Evolutionary conservation across 176 grass and related monocot genomes (phyloP), one percentile per base, ranked within the genome.

Genomic region (Eleusine indica): DNA sequence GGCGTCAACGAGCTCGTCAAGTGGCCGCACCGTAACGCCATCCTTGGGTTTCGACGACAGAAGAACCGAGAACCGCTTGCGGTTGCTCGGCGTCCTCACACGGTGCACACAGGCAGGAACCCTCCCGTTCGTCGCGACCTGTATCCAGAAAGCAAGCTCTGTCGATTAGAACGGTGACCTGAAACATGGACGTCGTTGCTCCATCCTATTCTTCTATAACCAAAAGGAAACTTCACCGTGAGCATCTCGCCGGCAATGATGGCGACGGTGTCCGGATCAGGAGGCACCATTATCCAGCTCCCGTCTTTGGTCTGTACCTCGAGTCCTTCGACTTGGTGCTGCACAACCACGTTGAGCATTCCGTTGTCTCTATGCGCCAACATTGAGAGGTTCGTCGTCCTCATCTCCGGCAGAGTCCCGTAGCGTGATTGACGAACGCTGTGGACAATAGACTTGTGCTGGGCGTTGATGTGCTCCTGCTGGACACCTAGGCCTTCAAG

Each of bases 291-390:
- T 68, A 62, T 29, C 83, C 83, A 86, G 48, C 42, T 0, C 52
- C 83, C 66, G 68, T 53, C 83, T 42, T 49, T 40, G 40, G 28
- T 44, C 75, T 79, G 66, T 17, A 79, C 22, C 68, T 80, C 84
- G 19, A 86, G 84, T 16, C 76, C 75, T 40, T 86, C 76, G 13
- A 86, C 76, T 14, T 65, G 67, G 67, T 86, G 75, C 77, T 86
- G 84, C 70, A 80, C 58, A 70, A 81, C 57, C 47, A 25, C 25
- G n/a, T 61, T 47, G 32, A 67, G 28, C 77, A 68, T 75, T 70
- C n/a, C n/a, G 60, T 35, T 13, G 70, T 86, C 85, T 47, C 37
- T 46, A 70, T 86, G 85, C n/a, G 78, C 42, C 3, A 21, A 30
- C 74, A 78, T 77, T 16, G 83, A 85, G 65, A 78, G 2, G 65